Base-by-base conservation (phyloP, 768 basidiomycete genomes). In the Podaxis sp. region DNA sequence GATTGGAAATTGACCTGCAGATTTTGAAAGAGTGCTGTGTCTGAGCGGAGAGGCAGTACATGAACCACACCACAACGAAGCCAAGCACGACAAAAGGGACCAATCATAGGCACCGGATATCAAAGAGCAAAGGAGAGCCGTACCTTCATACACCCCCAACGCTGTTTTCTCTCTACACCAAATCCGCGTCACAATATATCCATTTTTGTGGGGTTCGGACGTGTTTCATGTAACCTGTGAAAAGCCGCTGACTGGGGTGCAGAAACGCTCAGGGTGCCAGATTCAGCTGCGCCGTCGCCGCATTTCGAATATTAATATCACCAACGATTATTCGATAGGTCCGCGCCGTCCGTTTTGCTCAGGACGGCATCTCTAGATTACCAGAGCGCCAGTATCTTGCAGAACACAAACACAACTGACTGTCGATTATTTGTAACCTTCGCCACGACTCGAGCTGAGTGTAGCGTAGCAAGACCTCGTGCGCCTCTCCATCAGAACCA, bases 171-270 rank as follows among this genome's bases (percentile, higher is more conserved):
- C 46, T 36, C n/a, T 20, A 7, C 57, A 44, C 63, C 60, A 65
- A 67, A 64, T 69, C 69, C 69, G 66, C 65, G 63, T 68, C 67
- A 68, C 63, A 73, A 73, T 73, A 66, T 73, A 73, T 66, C 72
- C 70, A 64, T 70, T 70, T 62, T 46, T 51, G 69, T 66, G 54
- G 57, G 63, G 49, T 63, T 70, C 65, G 68, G 68, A 60, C 64
- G 67, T 60, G 65, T 66, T 64, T 58, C 60, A 60, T 52, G 58
- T 48, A 33, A 46, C 49, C 53, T 63, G 30, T 60, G 44, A 33
- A 24, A 20, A 15, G 41, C 49, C 40, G 22, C 58, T 56, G 41
- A 61, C 52, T 41, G 41, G 61, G 64, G 63, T 56, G 62, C 64
- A 56, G 37, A 50, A 50, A 24, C 48, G 55, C 52, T 7, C 28